Conservation (phyloP, 2,329 filamentous ascomycete species). For the Talaromyces sp. region DNA sequence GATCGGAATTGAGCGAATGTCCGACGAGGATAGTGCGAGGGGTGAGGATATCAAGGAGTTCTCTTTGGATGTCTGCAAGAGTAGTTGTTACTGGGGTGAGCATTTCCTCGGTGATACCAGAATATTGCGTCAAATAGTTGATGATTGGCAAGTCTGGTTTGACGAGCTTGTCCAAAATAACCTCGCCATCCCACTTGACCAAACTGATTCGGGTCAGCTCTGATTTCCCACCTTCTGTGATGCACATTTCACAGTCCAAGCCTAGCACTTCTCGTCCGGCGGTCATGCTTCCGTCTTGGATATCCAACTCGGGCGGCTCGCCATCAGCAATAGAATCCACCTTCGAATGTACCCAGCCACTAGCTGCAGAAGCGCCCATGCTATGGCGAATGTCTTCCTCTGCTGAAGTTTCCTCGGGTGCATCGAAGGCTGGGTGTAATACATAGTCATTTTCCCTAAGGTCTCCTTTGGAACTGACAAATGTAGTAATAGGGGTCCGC, state of each 20-base stretch:
- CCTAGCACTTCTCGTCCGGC: constrained; percentile 74
- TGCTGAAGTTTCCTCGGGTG: constrained; percentile 52
- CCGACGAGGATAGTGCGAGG: constrained; percentile 43
- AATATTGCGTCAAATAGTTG: constrained; percentile 87
- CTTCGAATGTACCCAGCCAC: constrained; percentile 79
- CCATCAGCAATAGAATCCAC: constrained; percentile 65
- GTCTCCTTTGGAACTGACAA: constrained; percentile 67
- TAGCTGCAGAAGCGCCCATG: constrained; percentile 43
- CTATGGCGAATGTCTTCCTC: constrained; percentile 51
- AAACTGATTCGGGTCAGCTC: constrained; percentile 87
- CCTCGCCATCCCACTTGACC: constrained; percentile 76
- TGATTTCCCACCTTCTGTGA: constrained; percentile 72
- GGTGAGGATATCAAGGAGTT: constrained; percentile 65
- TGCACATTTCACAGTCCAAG: constrained; percentile 97
- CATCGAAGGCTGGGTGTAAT: constrained; percentile 70
- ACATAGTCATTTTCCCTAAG: constrained; percentile 79
- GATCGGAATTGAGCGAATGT: constrained; percentile 48
- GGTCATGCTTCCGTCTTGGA: constrained; percentile 77
- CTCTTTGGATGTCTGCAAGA: constrained; percentile 73
- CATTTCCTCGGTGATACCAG: constrained; percentile 85
- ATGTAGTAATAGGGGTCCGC: constrained; percentile 76
- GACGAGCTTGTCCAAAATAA: constrained; percentile 84
- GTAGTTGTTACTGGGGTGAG: constrained; percentile 79
- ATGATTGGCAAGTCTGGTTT: constrained; percentile 83
- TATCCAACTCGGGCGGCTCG: constrained; percentile 61